These are phyloP conservation scores for Quercus phellos DNA, from an alignment of 331 rosid genomes.

Conservation along the genomic window DNA sequence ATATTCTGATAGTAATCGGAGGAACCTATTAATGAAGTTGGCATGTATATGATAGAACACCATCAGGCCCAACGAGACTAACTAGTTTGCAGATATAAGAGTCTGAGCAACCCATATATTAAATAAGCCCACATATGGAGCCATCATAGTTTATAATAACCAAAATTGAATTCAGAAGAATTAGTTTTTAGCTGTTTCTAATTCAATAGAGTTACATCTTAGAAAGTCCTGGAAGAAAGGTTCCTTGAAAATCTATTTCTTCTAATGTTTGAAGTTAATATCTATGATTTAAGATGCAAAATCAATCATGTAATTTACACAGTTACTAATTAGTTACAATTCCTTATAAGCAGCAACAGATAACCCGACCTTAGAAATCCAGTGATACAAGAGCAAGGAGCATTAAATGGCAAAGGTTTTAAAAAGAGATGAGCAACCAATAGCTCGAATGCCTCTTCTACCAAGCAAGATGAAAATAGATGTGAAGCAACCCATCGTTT, in stretches of 20 bases:
- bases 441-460: conserved; percentile 84
- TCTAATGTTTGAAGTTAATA: not conserved
- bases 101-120: not conserved
- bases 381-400: conserved; percentile 73
- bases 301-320: not conserved
- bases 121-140: not conserved
- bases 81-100: not conserved
- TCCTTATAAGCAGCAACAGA: conserved; percentile 10
- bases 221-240: not conserved
- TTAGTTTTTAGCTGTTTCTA: not conserved
- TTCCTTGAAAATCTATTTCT: not conserved
- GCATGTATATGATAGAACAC: conserved; percentile 7
- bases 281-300: not conserved
- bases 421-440: conserved; percentile 78
- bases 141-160: not conserved
- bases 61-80: conserved; percentile 12
- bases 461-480: conserved; percentile 70
- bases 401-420: conserved; percentile 72
- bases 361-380: conserved; percentile 74
- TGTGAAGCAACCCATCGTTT: conserved; percentile 67
- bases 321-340: not conserved
- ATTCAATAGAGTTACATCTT: not conserved
- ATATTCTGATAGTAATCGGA: conserved; percentile 66
- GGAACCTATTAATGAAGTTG: conserved; percentile 55
- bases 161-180: not conserved